phyloP scores from a whole-genome alignment of 306 rosid genomes.

The Macrotyloma uniflorum region DNA sequence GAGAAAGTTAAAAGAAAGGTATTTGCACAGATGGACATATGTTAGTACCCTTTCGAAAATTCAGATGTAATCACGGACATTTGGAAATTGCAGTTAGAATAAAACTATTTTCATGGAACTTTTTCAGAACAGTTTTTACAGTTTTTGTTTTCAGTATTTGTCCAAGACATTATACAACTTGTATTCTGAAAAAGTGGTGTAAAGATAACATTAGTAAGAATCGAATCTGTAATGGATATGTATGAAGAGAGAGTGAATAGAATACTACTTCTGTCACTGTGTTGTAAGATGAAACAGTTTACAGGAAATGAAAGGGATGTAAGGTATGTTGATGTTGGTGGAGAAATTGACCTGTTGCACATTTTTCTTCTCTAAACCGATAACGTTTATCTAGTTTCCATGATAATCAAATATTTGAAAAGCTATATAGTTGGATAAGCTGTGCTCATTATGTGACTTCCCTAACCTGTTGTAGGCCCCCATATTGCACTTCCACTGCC shows the following conservation, averaged over 20 bases:
- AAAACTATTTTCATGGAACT: not conserved
- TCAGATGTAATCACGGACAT: conserved; percentile 37
- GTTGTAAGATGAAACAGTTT: conserved; percentile 18
- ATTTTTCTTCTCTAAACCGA: conserved; percentile 19
- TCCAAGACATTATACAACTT: not conserved
- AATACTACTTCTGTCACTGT: conserved; percentile 5
- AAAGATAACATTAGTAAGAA: not conserved
- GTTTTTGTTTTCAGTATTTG: not conserved
- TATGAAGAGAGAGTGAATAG: not conserved
- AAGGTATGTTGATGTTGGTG: conserved; percentile 39
- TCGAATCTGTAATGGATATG: conserved; percentile 35
- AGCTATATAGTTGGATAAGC: not conserved
- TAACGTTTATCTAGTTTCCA: conserved; percentile 33
- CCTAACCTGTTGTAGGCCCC: not conserved
- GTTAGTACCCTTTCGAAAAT: conserved; percentile 35
- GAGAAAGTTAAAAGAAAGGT: not conserved
- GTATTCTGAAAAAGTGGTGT: not conserved
- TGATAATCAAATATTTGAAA: conserved; percentile 25
- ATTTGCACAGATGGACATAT: too few species aligned
- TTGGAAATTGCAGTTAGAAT: not conserved
- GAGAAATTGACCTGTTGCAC: conserved; percentile 39
- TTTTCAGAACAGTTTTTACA: not conserved
- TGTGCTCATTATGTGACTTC: not conserved
- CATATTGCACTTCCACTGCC: not conserved
- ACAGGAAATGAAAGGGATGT: conserved; percentile 45